Percentiles rank a stretch among this genome's conserved stretches.
phyloP scores from a whole-genome alignment of 495 filamentous ascomycete genomes.

The Hypoxylon cercidicola region DNA sequence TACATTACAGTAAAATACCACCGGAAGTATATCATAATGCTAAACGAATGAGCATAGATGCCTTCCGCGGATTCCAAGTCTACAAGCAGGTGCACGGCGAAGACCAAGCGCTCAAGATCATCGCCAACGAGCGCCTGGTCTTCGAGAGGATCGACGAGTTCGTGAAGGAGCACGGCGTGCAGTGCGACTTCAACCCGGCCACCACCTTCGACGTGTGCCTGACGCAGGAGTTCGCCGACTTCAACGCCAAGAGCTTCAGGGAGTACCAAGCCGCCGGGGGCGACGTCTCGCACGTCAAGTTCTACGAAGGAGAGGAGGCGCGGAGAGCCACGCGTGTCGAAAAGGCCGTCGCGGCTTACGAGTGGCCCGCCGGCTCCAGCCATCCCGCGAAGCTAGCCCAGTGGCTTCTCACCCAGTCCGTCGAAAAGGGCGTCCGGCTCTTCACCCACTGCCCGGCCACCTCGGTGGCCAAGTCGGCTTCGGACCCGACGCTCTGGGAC shows the following conservation, averaged over 20 bases:
- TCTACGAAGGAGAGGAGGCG: constrained; percentile 43
- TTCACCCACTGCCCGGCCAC: constrained; percentile 44
- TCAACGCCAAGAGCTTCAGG: constrained; percentile 42
- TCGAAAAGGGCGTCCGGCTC: constrained; percentile 27
- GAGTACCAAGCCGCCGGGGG: constrained; percentile 41
- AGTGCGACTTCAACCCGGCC: constrained; percentile 46
- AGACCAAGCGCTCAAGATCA: constrained; percentile 46
- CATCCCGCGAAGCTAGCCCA: constrained; percentile 46
- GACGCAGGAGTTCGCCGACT: constrained; percentile 45
- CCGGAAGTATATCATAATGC: background rate
- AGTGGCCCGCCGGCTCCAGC: constrained; percentile 46
- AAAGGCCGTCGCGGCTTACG: constrained; percentile 40
- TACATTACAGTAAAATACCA: too few species aligned
- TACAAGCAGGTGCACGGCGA: constrained; percentile 38
- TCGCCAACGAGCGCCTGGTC: constrained; percentile 44
- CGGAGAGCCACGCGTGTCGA: constrained; percentile 33
- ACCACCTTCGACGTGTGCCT: constrained; percentile 47
- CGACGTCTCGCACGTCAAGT: constrained; percentile 45
- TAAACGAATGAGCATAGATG: constrained; percentile 24
- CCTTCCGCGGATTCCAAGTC: constrained; percentile 46
- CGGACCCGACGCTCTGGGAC: constrained; percentile 19
- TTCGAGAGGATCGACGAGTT: constrained; percentile 40
- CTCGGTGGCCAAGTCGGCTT: constrained; percentile 21
- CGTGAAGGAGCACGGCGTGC: constrained; percentile 38
- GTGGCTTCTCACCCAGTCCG: constrained; percentile 40